Percentiles rank a stretch among this genome's conserved stretches.
phyloP scores from a whole-genome alignment of 1,139 yeast species.

The Yamadazyma membranifaciens region DNA sequence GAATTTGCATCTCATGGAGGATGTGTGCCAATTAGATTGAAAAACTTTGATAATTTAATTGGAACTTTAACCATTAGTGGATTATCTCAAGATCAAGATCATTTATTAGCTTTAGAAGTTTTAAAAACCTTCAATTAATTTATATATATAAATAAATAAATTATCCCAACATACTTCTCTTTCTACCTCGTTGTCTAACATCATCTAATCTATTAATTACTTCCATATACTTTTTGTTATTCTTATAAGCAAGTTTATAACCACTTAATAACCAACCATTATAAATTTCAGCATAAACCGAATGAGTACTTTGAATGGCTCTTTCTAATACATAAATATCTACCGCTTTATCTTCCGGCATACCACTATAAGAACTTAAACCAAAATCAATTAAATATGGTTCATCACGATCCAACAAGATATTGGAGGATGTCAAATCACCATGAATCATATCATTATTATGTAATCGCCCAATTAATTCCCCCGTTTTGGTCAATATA shows the following conservation, averaged over 20 bases:
- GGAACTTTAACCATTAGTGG: slow-evolving; percentile 65
- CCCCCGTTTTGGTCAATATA: slow-evolving; percentile 58
- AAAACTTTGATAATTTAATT: slow-evolving; percentile 42
- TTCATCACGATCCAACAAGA: slow-evolving; percentile 46
- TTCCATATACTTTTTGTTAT: slow-evolving; percentile 49
- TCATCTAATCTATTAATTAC: slow-evolving; percentile 68
- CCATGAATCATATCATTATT: slow-evolving; percentile 84
- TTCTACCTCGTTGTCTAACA: slow-evolving; percentile 89
- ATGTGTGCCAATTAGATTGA: slow-evolving; percentile 52
- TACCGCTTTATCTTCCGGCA: slow-evolving; percentile 93
- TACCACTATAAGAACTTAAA: slow-evolving; percentile 68
- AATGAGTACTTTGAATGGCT: slow-evolving; percentile 89
- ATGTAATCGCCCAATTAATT: slow-evolving; percentile 71
- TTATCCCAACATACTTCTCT: slow-evolving; percentile 88
- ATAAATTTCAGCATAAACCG: slow-evolving; percentile 63
- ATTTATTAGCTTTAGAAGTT: slow-evolving; percentile 32
- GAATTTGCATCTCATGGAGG: slow-evolving; percentile 68
- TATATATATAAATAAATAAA: neutral
- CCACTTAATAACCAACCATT: slow-evolving; percentile 75
- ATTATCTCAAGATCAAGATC: slow-evolving; percentile 49
- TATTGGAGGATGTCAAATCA: slow-evolving; percentile 89
- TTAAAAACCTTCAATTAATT: slow-evolving; percentile 7
- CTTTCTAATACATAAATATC: slow-evolving; percentile 92
- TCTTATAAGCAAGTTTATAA: slow-evolving; percentile 47
- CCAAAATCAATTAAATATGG: slow-evolving; percentile 92